These are phyloP conservation scores for Rhinocladiella mackenziei DNA, from an alignment of 2,329 filamentous ascomycete genomes.

Conservation along the genomic window DNA sequence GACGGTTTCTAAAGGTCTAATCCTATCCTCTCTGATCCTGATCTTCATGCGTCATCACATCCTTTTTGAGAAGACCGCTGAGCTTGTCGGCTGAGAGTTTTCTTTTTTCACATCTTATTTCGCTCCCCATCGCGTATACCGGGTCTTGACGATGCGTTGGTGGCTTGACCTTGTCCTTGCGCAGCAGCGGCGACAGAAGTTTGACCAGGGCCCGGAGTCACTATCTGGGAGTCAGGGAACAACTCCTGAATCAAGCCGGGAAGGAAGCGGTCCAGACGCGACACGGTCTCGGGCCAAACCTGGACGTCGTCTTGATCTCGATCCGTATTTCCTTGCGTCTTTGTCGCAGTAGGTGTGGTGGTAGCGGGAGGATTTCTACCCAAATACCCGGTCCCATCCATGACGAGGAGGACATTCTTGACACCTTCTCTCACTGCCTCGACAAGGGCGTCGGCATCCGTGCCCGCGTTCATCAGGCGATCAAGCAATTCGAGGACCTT, in stretches of 20 bases:
- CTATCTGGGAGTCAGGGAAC: constrained; percentile 18
- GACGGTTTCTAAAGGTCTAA: no score
- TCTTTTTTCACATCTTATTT: no score
- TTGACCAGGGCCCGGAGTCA: background rate
- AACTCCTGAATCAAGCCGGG: constrained; percentile 50
- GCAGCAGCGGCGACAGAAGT: background rate
- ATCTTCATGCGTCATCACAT: no score
- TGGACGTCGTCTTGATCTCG: constrained; percentile 40
- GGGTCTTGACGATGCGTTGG: background rate
- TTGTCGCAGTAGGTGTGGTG: background rate
- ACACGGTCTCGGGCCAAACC: constrained; percentile 60
- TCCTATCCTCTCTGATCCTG: no score
- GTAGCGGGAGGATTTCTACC: constrained; percentile 35
- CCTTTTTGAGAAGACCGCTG: no score
- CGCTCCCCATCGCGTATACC: background rate
- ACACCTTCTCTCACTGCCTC: constrained; percentile 93
- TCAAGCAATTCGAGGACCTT: constrained; percentile 93
- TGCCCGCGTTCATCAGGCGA: constrained; percentile 75
- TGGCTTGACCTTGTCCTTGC: background rate
- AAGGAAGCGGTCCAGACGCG: constrained; percentile 57
- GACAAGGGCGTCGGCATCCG: constrained; percentile 54
- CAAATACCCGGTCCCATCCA: constrained; percentile 84
- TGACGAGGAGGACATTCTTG: constrained; percentile 93
- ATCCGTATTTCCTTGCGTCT: background rate
- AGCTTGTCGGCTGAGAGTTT: no score